These are phyloP conservation scores for Didymella pinodella DNA, from an alignment of 2,329 filamentous ascomycete genomes.

Conservation along the genomic window DNA sequence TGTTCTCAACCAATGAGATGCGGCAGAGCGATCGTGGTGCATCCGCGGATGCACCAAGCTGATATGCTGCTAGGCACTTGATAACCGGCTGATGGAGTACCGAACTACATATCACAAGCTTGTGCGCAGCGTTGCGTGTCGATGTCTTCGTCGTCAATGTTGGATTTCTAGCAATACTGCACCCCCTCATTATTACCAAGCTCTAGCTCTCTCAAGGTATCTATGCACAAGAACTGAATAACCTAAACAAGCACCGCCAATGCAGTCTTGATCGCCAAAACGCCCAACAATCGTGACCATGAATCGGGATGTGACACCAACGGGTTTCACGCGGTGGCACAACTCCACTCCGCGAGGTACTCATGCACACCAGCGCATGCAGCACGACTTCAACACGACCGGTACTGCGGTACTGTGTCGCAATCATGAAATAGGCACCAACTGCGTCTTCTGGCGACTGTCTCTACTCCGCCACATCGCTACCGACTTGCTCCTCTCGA, in stretches of 20 bases:
- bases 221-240: slow-evolving; percentile 17
- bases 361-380: slow-evolving; percentile 10
- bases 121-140: neutral
- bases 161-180: neutral
- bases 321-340: slow-evolving; percentile 15
- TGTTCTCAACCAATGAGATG: neutral
- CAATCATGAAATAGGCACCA: slow-evolving; percentile 4
- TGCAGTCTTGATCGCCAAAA: neutral
- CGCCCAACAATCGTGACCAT: neutral
- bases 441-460: neutral
- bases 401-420: neutral
- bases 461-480: slow-evolving; percentile 1
- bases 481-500: slow-evolving; percentile 5
- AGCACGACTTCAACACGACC: slow-evolving; percentile 10
- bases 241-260: neutral
- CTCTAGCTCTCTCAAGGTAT: slow-evolving; percentile 8
- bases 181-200: neutral
- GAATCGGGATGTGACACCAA: neutral
- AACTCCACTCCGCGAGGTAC: neutral
- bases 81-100: neutral
- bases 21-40: neutral
- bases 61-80: neutral
- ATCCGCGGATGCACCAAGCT: neutral
- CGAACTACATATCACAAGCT: neutral
- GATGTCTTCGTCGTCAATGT: neutral